Evolutionary conservation across 805 yeast species (phyloP).

Genomic region (Ogataea saltuana): DNA sequence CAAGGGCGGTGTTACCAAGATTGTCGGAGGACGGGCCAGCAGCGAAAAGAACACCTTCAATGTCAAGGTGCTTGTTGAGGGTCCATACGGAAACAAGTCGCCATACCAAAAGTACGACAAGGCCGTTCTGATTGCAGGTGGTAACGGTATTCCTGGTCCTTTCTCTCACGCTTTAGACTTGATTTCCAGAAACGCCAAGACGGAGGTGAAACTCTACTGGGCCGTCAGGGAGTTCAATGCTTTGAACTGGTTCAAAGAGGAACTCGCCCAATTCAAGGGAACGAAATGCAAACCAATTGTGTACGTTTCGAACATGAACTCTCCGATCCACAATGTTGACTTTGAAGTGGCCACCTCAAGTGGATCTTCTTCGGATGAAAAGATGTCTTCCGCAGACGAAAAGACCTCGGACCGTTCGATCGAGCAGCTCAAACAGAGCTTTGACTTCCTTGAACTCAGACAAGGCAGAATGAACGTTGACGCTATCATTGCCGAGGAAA

Average conservation of each 20-base stretch:
- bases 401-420: constrained; percentile 10
- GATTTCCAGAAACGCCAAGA: constrained; percentile 35
- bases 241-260: constrained; percentile 51
- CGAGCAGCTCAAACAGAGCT: constrained; percentile 25
- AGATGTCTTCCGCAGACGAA: constrained; percentile 19
- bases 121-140: constrained; percentile 67
- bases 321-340: constrained; percentile 15
- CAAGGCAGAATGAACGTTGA: constrained; percentile 45
- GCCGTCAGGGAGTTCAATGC: constrained; percentile 53
- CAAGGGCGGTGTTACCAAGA: constrained; percentile 59
- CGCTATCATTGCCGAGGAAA: constrained; percentile 38
- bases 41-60: constrained; percentile 29
- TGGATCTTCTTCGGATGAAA: constrained; percentile 19
- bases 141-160: constrained; percentile 70
- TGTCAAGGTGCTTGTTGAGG: constrained; percentile 53
- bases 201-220: constrained; percentile 58
- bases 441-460: constrained; percentile 43
- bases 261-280: constrained; percentile 37
- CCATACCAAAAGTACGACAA: constrained; percentile 53
- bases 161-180: constrained; percentile 42
- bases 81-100: constrained; percentile 67
- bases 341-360: constrained; percentile 3
- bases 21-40: constrained; percentile 35
- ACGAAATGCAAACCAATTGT: constrained; percentile 40
- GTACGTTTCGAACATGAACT: constrained; percentile 41